Evolutionary conservation across 768 basidiomycete species (phyloP).

Genomic region (Xanthoconium stramineum): DNA sequence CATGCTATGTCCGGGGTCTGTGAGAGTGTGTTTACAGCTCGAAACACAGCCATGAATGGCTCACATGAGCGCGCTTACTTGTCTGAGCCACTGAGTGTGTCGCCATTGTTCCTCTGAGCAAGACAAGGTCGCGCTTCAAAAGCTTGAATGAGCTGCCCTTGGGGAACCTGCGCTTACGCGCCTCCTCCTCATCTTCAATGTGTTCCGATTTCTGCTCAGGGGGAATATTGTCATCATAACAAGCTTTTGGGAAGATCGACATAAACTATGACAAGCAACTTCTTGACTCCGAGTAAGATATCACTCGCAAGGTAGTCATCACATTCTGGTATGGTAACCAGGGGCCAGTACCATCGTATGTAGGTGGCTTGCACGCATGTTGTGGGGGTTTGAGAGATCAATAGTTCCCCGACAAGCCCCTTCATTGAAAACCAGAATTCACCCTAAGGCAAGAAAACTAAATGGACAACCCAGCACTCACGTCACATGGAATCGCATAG

Average conservation of each 20-base stretch:
- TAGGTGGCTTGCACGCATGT: too few species aligned
- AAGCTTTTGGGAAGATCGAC: neutral
- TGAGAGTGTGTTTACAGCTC: too few species aligned
- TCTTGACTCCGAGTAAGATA: too few species aligned
- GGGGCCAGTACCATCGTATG: too few species aligned
- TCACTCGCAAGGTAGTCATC: too few species aligned
- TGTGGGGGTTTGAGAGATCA: constrained; percentile 60
- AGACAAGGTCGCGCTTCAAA: constrained; percentile 45
- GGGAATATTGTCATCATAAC: neutral
- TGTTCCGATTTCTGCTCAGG: constrained; percentile 47
- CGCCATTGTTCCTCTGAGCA: constrained; percentile 43
- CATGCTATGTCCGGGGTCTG: too few species aligned
- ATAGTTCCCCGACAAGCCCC: constrained; percentile 69
- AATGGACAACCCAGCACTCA: constrained; percentile 33
- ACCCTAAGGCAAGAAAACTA: constrained; percentile 1
- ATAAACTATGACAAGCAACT: constrained; percentile 69
- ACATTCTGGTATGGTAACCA: constrained; percentile 69
- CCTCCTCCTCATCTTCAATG: constrained; percentile 51
- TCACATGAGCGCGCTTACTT: too few species aligned
- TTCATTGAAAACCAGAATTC: constrained; percentile 30
- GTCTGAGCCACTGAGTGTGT: constrained; percentile 26
- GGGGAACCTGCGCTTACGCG: constrained; percentile 49
- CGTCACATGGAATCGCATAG: constrained; percentile 74
- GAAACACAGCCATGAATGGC: too few species aligned
- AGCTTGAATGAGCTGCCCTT: constrained; percentile 46